Conservation (phyloP, 2,329 filamentous ascomycete species). For the Corinectria fuckeliana region DNA sequence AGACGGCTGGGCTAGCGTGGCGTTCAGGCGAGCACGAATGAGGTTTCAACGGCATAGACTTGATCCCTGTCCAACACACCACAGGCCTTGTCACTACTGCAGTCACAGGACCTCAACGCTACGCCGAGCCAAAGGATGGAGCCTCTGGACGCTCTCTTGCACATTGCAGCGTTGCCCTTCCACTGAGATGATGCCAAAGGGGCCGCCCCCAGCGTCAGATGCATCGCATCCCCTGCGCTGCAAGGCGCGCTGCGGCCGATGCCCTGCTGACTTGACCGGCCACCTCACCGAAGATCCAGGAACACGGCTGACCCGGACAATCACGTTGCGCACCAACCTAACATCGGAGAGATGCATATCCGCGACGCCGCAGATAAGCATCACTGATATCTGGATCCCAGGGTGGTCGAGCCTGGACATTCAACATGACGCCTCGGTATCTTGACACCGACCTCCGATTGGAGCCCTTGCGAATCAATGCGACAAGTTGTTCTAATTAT, state of each 20-base stretch:
- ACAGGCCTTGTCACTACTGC: slow-evolving; percentile 34
- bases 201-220: slow-evolving; percentile 21
- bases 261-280: slow-evolving; percentile 33
- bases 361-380: slow-evolving; percentile 30
- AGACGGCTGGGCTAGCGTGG: slow-evolving; percentile 28
- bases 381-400: slow-evolving; percentile 3
- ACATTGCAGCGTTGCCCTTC: slow-evolving; percentile 1
- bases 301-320: slow-evolving; percentile 27
- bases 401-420: slow-evolving; percentile 4
- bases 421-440: slow-evolving; percentile 10
- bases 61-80: slow-evolving; percentile 40
- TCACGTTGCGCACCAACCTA: slow-evolving; percentile 17
- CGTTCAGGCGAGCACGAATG: slow-evolving; percentile 36
- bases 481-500: slow-evolving; percentile 2
- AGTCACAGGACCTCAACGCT: slow-evolving; percentile 40
- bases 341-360: slow-evolving; percentile 29
- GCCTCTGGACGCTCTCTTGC: slow-evolving; percentile 15
- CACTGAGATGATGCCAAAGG: slow-evolving; percentile 17
- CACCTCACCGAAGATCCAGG: slow-evolving; percentile 39
- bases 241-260: slow-evolving; percentile 19
- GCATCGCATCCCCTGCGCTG: slow-evolving; percentile 21
- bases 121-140: slow-evolving; percentile 34
- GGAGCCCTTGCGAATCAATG: slow-evolving; percentile 5
- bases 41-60: slow-evolving; percentile 36
- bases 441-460: slow-evolving; percentile 9